Evolutionary conservation across 306 rosid species (phyloP).

Genomic region (Cucurbita moschata): DNA sequence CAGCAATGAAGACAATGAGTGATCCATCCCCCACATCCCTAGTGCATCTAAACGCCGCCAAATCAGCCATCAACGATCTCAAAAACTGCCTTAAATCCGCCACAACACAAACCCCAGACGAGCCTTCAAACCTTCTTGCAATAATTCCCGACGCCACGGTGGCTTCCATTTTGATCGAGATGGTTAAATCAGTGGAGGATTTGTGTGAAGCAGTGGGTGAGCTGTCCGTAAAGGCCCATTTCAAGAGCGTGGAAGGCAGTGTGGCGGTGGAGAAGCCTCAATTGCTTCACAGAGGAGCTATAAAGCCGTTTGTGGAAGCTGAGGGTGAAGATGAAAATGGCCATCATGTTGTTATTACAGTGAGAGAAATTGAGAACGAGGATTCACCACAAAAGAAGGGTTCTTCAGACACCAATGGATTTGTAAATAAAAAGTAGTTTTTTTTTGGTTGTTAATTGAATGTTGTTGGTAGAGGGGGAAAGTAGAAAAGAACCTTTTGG

Average conservation of each 20-base stretch:
- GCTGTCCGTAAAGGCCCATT: constrained; percentile 50
- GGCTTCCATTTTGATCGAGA: constrained; percentile 48
- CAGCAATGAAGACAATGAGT: constrained; percentile 48
- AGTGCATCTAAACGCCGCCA: constrained; percentile 35
- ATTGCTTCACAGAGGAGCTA: constrained; percentile 53
- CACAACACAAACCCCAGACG: constrained; percentile 7
- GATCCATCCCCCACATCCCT: constrained; percentile 30
- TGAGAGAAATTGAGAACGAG: constrained; percentile 11
- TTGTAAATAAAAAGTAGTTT: background rate
- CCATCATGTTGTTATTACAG: constrained; percentile 39
- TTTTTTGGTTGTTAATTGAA: background rate
- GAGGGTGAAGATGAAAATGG: background rate
- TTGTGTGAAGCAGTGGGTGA: constrained; percentile 47
- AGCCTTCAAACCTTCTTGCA: constrained; percentile 21
- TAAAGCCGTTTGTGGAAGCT: constrained; percentile 42
- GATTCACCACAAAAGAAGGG: constrained; percentile 13
- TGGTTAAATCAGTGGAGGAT: constrained; percentile 43
- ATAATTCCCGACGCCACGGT: constrained; percentile 48
- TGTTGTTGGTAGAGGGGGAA: background rate
- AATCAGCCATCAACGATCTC: constrained; percentile 42
- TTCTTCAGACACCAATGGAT: background rate
- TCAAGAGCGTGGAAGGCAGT: constrained; percentile 25
- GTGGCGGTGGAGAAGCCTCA: constrained; percentile 46
- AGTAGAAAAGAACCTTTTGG: background rate
- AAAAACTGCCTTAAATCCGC: constrained; percentile 28